These are phyloP conservation scores for Phaseolus coccineus DNA, from an alignment of 331 rosid genomes.

Conservation along the genomic window DNA sequence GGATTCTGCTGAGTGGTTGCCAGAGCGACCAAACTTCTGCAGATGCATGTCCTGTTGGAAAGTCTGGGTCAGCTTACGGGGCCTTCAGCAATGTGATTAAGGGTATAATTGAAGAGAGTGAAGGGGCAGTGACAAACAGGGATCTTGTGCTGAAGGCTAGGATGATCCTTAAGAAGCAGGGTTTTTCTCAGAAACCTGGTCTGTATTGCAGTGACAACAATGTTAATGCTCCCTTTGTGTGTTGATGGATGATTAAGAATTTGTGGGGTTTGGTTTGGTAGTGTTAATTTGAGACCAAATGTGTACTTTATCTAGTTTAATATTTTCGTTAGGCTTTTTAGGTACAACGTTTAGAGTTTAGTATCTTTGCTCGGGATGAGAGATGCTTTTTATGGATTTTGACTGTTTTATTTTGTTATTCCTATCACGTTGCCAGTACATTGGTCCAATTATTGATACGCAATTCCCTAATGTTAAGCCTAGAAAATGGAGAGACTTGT, in stretches of 20 bases:
- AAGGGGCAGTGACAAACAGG: constrained; percentile 61
- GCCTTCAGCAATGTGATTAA: constrained; percentile 86
- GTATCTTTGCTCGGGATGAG: no score
- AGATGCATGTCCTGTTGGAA: constrained; percentile 72
- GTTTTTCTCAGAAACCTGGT: constrained; percentile 76
- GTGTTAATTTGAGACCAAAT: no score
- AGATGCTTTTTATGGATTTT: no score
- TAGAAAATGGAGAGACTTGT: no score
- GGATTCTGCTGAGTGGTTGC: constrained; percentile 84
- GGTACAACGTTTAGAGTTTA: no score
- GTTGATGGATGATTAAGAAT: constrained; percentile 36
- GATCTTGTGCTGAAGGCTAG: constrained; percentile 71
- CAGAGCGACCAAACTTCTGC: constrained; percentile 85
- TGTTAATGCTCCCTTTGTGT: constrained; percentile 61
- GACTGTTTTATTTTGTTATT: no score
- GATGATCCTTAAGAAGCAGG: constrained; percentile 63
- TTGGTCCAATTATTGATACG: no score
- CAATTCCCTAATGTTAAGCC: no score
- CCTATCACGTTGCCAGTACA: no score
- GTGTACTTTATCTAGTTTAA: no score
- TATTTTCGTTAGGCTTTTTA: no score
- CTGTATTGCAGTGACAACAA: constrained; percentile 75
- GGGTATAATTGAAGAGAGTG: constrained; percentile 53
- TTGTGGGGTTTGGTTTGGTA: not conserved
- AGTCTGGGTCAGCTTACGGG: constrained; percentile 61